Percentiles rank a stretch among this genome's conserved stretches.
Evolutionary conservation across 441 rosid species (phyloP).

Genomic region (Rhodomyrtus psidioides): DNA sequence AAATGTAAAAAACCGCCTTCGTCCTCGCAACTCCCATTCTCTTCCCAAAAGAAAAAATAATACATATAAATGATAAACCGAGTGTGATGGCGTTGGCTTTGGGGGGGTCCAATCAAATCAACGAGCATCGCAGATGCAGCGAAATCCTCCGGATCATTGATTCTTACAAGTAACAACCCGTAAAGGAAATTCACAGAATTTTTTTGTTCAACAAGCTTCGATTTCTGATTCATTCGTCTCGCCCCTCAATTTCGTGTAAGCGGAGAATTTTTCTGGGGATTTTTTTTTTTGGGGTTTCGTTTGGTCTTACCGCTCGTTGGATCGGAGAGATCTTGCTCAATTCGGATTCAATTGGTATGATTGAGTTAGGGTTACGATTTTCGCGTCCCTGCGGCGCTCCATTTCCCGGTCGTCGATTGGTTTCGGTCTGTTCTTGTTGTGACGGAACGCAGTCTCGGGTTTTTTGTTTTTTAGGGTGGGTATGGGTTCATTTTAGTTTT

Average conservation of each 20-base stretch:
- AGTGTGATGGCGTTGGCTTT: fast-evolving
- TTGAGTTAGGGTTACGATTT: background rate
- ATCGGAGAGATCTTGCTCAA: background rate
- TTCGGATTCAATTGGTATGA: background rate
- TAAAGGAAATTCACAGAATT: background rate
- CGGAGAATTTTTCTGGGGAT: background rate
- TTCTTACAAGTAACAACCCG: background rate
- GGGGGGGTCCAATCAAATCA: background rate
- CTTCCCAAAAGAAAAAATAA: background rate
- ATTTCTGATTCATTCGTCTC: background rate
- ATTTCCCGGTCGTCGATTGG: background rate
- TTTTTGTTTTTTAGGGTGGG: background rate
- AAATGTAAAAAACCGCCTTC: fast-evolving
- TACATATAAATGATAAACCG: too few species aligned
- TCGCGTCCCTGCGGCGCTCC: background rate
- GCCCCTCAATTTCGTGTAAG: background rate
- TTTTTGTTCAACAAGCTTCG: background rate
- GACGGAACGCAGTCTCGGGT: background rate
- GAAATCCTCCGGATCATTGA: background rate
- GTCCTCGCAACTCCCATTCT: background rate
- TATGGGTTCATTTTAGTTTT: background rate
- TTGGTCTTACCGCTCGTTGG: background rate
- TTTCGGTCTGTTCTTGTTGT: background rate
- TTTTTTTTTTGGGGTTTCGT: background rate
- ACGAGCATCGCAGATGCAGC: background rate